Conservation (phyloP, 257 asterid species). For the Scutellaria baicalensis region DNA sequence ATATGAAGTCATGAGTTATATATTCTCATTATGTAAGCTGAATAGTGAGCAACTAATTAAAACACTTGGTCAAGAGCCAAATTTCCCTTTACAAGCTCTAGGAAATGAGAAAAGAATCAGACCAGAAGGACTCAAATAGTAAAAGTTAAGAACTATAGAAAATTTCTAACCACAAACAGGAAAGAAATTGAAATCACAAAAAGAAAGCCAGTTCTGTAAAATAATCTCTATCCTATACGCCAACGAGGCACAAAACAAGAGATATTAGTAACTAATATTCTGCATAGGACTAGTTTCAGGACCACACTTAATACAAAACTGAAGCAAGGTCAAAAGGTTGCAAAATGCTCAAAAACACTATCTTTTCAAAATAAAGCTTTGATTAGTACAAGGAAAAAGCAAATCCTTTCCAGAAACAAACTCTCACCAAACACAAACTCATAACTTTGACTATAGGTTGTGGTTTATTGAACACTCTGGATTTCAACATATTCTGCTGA, state of each 20-base stretch:
- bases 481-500: background rate
- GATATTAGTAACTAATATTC: background rate
- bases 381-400: background rate
- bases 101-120: background rate
- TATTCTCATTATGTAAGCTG: background rate
- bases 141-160: background rate
- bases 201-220: background rate
- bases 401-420: too few species aligned
- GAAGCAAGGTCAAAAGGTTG: background rate
- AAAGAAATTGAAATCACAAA: background rate
- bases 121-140: background rate
- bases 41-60: background rate
- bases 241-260: background rate
- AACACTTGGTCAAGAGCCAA: background rate
- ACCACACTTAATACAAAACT: background rate
- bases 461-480: too few species aligned
- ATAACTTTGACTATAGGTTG: too few species aligned
- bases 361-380: background rate
- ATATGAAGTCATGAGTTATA: background rate
- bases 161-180: background rate
- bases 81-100: background rate
- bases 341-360: background rate
- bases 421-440: too few species aligned
- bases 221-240: background rate
- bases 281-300: background rate